Base-by-base conservation (phyloP, 805 yeast genomes). In the Candida piceae region DNA sequence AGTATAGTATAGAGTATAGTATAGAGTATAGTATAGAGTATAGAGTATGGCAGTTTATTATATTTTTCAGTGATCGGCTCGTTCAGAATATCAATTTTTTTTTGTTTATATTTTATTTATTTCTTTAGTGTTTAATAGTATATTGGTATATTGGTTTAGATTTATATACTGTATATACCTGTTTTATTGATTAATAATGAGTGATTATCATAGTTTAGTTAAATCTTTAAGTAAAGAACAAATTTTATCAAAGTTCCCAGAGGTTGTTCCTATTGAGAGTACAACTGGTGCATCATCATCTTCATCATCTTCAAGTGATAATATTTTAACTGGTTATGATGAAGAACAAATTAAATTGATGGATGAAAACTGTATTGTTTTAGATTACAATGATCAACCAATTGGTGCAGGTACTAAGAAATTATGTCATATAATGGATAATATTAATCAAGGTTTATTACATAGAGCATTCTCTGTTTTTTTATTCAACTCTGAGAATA, bases 381-480 rank as follows among this genome's bases (percentile, higher is more conserved):
- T 89, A 45, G 96, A 93, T 60, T 80, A 83, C 69, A 64, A 88
- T 52, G 98, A 93, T 61, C 64, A 55, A 32, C 95, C 96, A 4
- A 69, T 88, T 35, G 98, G 97, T 23, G 89, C 95, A 1, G 97
- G 90, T 12, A 84, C 96, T 36, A 93, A 93, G 63, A 93, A 90
- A 62, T 64, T 84, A 34, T 85, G 96, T 48, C 94, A 84, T 55
- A 63, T 93, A 37, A 85, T 88, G 95, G 72, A 73, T 30, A 89
- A 89, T 61, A 93, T 93, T 53, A 70, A 88, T 35, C 65, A 68
- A 44, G 98, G 98, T 4, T 69, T 93, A 33, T 69, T 93, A 41
- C 99, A 93, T 64, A 76, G 99, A 49, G 97, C 97, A 0, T 93
- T 93, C 58, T 85, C 96, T 18, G 96, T 89, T n/a, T 93, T 93